These are phyloP conservation scores for Lithospermum erythrorhizon DNA, from an alignment of 257 asterid species.

Conservation along the genomic window DNA sequence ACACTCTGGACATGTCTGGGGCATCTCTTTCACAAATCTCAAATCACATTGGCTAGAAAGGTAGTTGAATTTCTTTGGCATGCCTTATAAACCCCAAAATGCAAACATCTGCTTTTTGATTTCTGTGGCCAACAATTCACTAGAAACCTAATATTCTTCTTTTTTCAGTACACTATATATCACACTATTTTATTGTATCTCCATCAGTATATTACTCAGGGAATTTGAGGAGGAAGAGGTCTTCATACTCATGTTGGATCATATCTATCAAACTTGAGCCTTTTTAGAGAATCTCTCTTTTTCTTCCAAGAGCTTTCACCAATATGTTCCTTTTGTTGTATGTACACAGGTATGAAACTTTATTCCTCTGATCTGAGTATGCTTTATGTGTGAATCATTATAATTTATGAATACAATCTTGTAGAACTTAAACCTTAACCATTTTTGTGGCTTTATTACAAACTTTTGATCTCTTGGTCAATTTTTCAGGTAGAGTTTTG, in stretches of 20 bases:
- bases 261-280: slow-evolving; percentile 8
- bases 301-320: background rate
- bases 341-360: slow-evolving; percentile 10
- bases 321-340: background rate
- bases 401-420: background rate
- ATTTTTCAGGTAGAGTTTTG: slow-evolving; percentile 5
- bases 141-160: slow-evolving; percentile 29
- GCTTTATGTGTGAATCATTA: background rate
- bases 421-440: background rate
- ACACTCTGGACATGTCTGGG: slow-evolving; percentile 56
- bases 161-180: slow-evolving; percentile 13
- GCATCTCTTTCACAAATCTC: slow-evolving; percentile 57
- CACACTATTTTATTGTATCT: slow-evolving; percentile 14
- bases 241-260: slow-evolving; percentile 1
- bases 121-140: slow-evolving; percentile 36
- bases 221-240: slow-evolving; percentile 14
- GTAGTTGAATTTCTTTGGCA: slow-evolving; percentile 76
- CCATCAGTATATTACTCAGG: slow-evolving; percentile 19
- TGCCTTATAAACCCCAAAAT: slow-evolving; percentile 32
- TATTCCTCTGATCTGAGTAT: background rate
- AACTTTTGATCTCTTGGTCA: background rate
- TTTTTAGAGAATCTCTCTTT: background rate
- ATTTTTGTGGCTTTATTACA: background rate
- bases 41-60: slow-evolving; percentile 31
- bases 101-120: slow-evolving; percentile 49